Base-by-base conservation (phyloP, 345 rosid genomes). In the Turritis glabra region DNA sequence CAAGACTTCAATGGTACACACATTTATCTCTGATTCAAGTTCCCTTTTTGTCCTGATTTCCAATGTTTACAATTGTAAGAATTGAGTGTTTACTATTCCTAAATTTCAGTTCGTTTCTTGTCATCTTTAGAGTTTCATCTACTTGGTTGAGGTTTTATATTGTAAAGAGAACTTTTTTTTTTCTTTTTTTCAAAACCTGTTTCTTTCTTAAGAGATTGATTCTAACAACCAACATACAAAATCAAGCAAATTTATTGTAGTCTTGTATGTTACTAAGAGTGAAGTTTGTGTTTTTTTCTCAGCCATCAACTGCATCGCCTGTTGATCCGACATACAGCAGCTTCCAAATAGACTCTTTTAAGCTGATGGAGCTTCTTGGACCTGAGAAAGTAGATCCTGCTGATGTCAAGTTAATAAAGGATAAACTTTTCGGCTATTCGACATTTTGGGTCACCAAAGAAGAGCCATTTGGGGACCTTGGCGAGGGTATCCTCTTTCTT, bases 371-470 rank as follows among this genome's bases (percentile, higher is more conserved):
- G 84, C 95, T 94, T 81, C 96, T 94, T 74, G 98, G 96, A 75
- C 96, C 97, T 1, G 98, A 94, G 78, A 91, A 85, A 78, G 97
- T 94, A 12, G 96, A 94, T 50, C 91, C 96, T 51, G 67, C 85
- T 1, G 96, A 91, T 83, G 97, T 87, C 19, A 89, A 94, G 84
- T 79, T 81, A 54, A 84, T 94, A 53, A 94, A 90, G 82, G 96
- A 91, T 22, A 85, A 78, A 48, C 87, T 89, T 80, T 94, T 94
- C 51, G 97, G 98, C 3, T 91, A 94, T 82, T 81, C 97, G 10
- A 89, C 98, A 12, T 94, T 89, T 50, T 94, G 98, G 98, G 95
- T 94, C 22, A 91, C 95, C 12, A 91, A 88, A 84, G 97, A 94
- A 89, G 98, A 94, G 84, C 92, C 91, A 22, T 94, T 91, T 81